These are phyloP conservation scores for Kodamaea suecica DNA, from an alignment of 1,139 yeast genomes.

Conservation along the genomic window DNA sequence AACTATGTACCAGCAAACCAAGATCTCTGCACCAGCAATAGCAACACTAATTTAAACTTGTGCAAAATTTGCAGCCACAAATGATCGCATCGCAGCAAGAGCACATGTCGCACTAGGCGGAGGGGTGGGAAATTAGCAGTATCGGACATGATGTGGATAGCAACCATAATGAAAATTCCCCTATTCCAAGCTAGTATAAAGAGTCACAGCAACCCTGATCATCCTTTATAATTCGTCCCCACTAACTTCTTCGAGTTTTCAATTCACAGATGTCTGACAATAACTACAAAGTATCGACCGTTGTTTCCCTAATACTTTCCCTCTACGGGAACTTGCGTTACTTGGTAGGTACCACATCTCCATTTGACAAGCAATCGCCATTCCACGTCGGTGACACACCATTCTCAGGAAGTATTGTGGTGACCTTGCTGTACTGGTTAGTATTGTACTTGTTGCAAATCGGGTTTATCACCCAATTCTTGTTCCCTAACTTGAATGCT, in stretches of 20 bases:
- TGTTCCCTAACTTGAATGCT: constrained; percentile 39
- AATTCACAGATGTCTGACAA: constrained; percentile 8
- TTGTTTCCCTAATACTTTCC: constrained; percentile 51
- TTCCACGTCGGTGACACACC: constrained; percentile 56
- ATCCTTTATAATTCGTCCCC: neutral
- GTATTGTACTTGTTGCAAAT: constrained; percentile 52
- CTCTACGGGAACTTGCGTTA: constrained; percentile 53
- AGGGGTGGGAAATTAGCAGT: too few relatives aligned
- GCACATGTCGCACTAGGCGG: too few relatives aligned
- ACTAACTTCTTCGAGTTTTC: too few relatives aligned
- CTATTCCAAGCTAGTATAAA: too few relatives aligned
- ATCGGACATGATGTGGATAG: too few relatives aligned
- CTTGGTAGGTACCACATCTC: constrained; percentile 46
- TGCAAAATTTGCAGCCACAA: neutral
- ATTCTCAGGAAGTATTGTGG: constrained; percentile 57
- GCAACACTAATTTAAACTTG: too few relatives aligned
- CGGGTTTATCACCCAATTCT: constrained; percentile 50
- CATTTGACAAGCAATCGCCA: constrained; percentile 42
- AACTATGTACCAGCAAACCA: too few relatives aligned
- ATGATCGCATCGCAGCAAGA: constrained; percentile 2
- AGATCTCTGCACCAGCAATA: too few relatives aligned
- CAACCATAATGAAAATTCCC: constrained; percentile 2
- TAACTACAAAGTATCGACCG: constrained; percentile 44
- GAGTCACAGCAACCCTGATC: constrained; percentile 1
- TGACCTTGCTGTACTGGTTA: constrained; percentile 58